phyloP scores from a whole-genome alignment of 1,284 basidiomycete genomes.

The Leccinum solheimii region DNA sequence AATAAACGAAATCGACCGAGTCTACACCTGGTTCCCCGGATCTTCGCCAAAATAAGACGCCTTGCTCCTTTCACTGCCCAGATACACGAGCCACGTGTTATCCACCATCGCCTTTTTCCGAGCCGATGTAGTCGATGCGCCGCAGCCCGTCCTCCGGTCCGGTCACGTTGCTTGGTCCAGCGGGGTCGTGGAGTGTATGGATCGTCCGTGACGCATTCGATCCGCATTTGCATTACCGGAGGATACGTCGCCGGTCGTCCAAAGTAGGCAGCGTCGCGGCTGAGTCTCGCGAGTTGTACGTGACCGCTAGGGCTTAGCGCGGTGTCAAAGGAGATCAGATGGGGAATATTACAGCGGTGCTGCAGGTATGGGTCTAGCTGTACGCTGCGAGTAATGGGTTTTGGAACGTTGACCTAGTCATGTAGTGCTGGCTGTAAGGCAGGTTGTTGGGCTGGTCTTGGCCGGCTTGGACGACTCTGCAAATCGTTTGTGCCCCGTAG shows the following conservation, averaged over 20 bases:
- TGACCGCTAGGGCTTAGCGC: slow-evolving; percentile 21
- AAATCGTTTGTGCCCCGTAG: neutral
- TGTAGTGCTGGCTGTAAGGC: neutral
- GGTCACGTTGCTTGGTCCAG: neutral
- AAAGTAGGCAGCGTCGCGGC: slow-evolving; percentile 34
- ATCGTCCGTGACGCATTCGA: slow-evolving; percentile 53
- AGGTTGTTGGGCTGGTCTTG: neutral
- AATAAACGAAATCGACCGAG: neutral
- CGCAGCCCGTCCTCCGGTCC: slow-evolving; percentile 39
- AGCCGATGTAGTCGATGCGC: slow-evolving; percentile 48
- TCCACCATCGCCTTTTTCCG: slow-evolving; percentile 44
- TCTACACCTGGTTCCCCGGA: neutral
- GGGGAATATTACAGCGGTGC: slow-evolving; percentile 44
- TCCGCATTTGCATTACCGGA: slow-evolving; percentile 52
- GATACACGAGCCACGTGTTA: slow-evolving; percentile 47
- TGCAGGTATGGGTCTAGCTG: slow-evolving; percentile 56
- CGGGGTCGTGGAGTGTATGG: slow-evolving; percentile 25
- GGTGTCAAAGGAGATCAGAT: slow-evolving; percentile 52
- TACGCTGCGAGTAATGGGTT: slow-evolving; percentile 35
- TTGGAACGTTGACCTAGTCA: neutral
- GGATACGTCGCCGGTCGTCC: slow-evolving; percentile 61
- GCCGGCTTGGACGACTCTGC: neutral
- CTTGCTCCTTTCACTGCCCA: neutral
- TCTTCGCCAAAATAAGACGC: neutral
- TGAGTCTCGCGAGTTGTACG: neutral